These are phyloP conservation scores for Lactarius pseudohatsudake DNA, from an alignment of 768 basidiomycete genomes.

Conservation along the genomic window DNA sequence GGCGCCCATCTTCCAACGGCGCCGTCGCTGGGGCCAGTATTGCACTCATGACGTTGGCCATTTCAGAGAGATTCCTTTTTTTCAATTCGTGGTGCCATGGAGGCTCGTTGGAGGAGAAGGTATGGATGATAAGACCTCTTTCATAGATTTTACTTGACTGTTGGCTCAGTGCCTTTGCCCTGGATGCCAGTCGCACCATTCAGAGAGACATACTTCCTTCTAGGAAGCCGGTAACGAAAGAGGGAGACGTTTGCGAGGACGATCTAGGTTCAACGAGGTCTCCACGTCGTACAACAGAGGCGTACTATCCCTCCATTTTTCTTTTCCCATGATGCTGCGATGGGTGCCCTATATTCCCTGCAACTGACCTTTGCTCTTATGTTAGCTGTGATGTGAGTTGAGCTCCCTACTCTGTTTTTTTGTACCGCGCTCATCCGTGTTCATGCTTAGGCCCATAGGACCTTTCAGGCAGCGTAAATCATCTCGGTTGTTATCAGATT, in stretches of 20 bases:
- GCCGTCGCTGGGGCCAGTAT: conserved; percentile 76
- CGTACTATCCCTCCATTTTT: conserved; percentile 63
- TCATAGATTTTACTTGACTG: background rate
- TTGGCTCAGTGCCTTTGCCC: conserved; percentile 5
- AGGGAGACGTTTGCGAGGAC: background rate
- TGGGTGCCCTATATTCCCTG: conserved; percentile 62
- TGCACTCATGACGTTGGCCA: conserved; percentile 61
- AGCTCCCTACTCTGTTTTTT: conserved; percentile 33
- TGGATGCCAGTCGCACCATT: background rate
- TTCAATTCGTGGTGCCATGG: conserved; percentile 52
- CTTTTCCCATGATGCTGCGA: conserved; percentile 63
- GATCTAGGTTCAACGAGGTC: conserved; percentile 1
- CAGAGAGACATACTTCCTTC: background rate
- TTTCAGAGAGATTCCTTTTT: conserved; percentile 56
- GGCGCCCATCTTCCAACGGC: conserved; percentile 66
- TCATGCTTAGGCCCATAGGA: conserved; percentile 49
- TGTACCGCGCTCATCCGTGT: conserved; percentile 3
- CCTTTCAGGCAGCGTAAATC: conserved; percentile 76
- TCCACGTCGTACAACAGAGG: conserved; percentile 21
- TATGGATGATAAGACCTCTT: conserved; percentile 32
- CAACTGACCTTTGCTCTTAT: conserved; percentile 75
- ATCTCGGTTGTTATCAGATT: conserved; percentile 70
- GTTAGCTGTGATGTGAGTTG: conserved; percentile 78
- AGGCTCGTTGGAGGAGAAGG: conserved; percentile 68
- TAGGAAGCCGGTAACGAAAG: conserved; percentile 2